Conservation (phyloP, 2,329 filamentous ascomycete species). For the Trichoderma polysporum region DNA sequence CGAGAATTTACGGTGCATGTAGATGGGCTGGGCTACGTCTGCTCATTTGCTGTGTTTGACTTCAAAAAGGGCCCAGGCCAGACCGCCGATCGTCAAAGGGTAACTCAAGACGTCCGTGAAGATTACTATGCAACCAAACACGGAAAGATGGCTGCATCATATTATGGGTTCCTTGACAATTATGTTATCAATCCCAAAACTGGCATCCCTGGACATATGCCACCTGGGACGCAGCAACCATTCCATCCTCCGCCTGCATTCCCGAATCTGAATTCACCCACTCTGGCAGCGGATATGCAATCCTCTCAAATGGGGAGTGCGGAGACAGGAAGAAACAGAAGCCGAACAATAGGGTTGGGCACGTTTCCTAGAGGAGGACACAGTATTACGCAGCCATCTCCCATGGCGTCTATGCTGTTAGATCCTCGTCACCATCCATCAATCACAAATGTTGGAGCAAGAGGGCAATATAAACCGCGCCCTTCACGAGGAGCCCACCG, state of each 20-base stretch:
- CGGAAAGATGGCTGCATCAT: conserved; percentile 96
- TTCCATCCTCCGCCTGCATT: conserved; percentile 77
- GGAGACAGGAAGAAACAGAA: conserved; percentile 46
- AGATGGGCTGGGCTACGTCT: conserved; percentile 92
- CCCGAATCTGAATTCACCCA: conserved; percentile 67
- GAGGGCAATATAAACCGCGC: conserved; percentile 49
- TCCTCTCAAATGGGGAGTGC: conserved; percentile 45
- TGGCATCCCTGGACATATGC: conserved; percentile 61
- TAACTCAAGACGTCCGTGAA: conserved; percentile 67
- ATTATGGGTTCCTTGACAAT: conserved; percentile 91
- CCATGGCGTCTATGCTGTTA: conserved; percentile 70
- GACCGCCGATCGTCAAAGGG: conserved; percentile 39
- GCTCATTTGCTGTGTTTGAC: conserved; percentile 95
- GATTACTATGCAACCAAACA: conserved; percentile 96
- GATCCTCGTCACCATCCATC: conserved; percentile 74
- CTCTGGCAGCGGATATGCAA: conserved; percentile 55
- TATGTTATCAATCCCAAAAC: conserved; percentile 76
- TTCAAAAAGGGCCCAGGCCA: conserved; percentile 76
- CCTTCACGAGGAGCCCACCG: conserved; percentile 47
- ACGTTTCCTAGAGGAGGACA: conserved; percentile 34
- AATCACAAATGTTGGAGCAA: conserved; percentile 44
- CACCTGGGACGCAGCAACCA: conserved; percentile 50
- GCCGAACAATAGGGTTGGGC: conserved; percentile 38
- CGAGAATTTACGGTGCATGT: conserved; percentile 97
- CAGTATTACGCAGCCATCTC: conserved; percentile 54